Evolutionary conservation across 306 rosid species (phyloP).

Genomic region (Glycine latifolia): DNA sequence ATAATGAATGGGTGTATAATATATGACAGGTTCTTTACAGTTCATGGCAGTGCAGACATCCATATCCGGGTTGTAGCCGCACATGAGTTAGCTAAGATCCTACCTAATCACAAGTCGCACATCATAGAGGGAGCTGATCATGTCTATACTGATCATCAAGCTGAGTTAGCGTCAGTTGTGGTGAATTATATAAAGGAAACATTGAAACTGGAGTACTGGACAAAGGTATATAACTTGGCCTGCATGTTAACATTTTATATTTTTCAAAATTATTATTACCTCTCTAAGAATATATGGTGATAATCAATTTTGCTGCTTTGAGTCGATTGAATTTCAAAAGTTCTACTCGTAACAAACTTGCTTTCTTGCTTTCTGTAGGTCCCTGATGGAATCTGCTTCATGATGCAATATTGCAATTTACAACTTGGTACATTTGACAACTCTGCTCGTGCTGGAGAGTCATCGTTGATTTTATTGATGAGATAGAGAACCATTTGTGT

Average conservation of each 20-base stretch:
- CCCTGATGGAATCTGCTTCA: conserved; percentile 20
- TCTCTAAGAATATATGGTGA: neutral
- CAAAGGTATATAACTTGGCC: conserved; percentile 44
- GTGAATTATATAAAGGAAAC: conserved; percentile 58
- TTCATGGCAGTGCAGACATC: conserved; percentile 74
- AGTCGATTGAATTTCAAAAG: neutral
- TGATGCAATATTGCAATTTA: neutral
- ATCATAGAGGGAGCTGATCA: conserved; percentile 75
- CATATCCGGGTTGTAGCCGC: no score
- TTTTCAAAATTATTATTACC: neutral
- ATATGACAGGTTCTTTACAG: conserved; percentile 68
- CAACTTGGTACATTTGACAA: conserved; percentile 19
- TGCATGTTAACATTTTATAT: neutral
- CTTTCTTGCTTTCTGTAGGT: conserved; percentile 1
- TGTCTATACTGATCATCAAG: conserved; percentile 59
- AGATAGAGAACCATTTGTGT: conserved; percentile 2
- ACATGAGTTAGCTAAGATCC: no score
- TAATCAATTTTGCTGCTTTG: conserved; percentile 3
- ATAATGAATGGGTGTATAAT: neutral
- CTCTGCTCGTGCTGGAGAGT: conserved; percentile 9
- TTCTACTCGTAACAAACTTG: conserved; percentile 11
- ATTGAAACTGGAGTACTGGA: conserved; percentile 51
- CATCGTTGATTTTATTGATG: conserved; percentile 18
- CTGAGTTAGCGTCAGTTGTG: conserved; percentile 60
- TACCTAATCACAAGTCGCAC: conserved; percentile 75